A percentile compares a stretch with the other conserved stretches of the same genome.
Evolutionary conservation across 1,284 basidiomycete species (phyloP).

Genomic region (Quambalaria eucalypti): DNA sequence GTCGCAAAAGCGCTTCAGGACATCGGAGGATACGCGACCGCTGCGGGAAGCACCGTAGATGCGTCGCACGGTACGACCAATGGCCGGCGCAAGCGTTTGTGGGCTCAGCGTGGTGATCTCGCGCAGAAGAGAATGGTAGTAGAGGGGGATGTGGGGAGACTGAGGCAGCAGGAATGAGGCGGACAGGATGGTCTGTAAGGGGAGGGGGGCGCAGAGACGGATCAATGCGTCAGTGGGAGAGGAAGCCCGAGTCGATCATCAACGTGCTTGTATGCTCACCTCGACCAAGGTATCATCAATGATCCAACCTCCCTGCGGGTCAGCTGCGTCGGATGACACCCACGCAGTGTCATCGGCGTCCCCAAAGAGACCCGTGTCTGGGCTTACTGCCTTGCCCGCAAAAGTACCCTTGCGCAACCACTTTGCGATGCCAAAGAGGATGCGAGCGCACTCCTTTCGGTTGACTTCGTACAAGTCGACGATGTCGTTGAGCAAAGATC

Average conservation of each 20-base stretch:
- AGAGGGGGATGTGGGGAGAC: conserved; percentile 63
- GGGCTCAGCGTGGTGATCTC: conserved; percentile 90
- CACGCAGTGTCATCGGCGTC: conserved; percentile 35
- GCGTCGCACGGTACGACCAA: conserved; percentile 85
- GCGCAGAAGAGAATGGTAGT: conserved; percentile 79
- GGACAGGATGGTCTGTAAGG: conserved; percentile 59
- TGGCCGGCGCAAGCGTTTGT: conserved; percentile 81
- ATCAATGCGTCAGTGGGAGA: background rate
- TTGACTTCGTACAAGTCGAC: conserved; percentile 91
- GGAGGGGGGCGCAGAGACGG: background rate
- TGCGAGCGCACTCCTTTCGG: conserved; percentile 80
- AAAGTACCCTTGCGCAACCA: conserved; percentile 74
- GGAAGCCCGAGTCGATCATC: conserved; percentile 6
- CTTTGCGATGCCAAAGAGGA: conserved; percentile 77
- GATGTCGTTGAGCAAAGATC: conserved; percentile 68
- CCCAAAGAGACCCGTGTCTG: conserved; percentile 33
- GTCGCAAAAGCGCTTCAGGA: conserved; percentile 70
- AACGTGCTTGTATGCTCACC: background rate
- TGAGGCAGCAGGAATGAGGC: conserved; percentile 68
- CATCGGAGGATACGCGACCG: conserved; percentile 64
- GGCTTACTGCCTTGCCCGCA: conserved; percentile 17
- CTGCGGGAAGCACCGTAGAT: conserved; percentile 55
- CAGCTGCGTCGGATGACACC: conserved; percentile 10
- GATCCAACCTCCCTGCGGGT: conserved; percentile 18
- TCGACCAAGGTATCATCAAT: conserved; percentile 42